These are phyloP conservation scores for Vigna radiata DNA, from an alignment of 306 rosid genomes.

Conservation along the genomic window DNA sequence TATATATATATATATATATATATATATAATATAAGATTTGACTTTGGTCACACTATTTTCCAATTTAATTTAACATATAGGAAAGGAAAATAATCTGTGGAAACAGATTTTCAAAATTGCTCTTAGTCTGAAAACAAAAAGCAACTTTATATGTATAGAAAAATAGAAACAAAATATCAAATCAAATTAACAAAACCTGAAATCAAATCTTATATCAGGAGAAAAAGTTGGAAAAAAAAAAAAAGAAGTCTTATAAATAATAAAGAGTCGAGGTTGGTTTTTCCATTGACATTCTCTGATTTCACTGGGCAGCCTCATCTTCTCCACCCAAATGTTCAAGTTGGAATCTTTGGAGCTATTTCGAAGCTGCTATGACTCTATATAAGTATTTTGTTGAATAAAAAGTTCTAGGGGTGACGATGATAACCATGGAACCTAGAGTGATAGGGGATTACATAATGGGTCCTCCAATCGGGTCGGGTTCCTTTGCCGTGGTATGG, in stretches of 20 bases:
- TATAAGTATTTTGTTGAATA: neutral
- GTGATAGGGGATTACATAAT: slow-evolving; percentile 80
- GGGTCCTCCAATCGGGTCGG: slow-evolving; percentile 80
- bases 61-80: too few species aligned
- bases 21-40: too few species aligned
- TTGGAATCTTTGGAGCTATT: slow-evolving; percentile 22
- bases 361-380: neutral
- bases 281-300: neutral
- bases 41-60: too few species aligned
- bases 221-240: neutral
- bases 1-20: too few species aligned
- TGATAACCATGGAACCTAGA: slow-evolving; percentile 59
- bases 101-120: neutral
- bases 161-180: neutral
- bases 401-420: slow-evolving; percentile 37
- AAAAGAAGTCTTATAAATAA: neutral
- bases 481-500: slow-evolving; percentile 95
- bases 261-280: neutral
- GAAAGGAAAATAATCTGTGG: neutral
- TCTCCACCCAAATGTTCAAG: slow-evolving; percentile 18
- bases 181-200: neutral
- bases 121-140: too few species aligned
- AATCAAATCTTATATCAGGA: neutral
- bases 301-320: neutral
- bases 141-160: too few species aligned